A percentile compares a stretch with the other conserved stretches of the same genome.
phyloP scores from a whole-genome alignment of 2,329 filamentous ascomycete genomes.

The Aureobasidium melanogenum region DNA sequence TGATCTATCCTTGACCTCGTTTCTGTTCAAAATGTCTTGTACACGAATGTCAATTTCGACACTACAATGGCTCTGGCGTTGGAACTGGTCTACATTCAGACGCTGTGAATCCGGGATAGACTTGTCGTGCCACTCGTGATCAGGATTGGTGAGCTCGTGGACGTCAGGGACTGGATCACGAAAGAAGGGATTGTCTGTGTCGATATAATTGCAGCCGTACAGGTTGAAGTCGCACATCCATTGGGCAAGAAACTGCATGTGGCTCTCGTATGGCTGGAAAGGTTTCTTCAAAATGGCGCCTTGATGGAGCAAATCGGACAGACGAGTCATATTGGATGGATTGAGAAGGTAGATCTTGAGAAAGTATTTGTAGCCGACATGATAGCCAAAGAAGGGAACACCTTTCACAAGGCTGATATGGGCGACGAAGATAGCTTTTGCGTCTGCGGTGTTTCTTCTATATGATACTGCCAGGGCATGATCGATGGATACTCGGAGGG shows the following conservation, averaged over 20 bases:
- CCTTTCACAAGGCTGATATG: constrained; percentile 89
- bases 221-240: constrained; percentile 99
- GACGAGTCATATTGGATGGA: constrained; percentile 73
- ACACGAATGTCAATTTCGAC: constrained; percentile 86
- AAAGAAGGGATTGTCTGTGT: constrained; percentile 62
- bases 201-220: constrained; percentile 84
- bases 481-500: constrained; percentile 79
- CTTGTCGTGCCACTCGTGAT: constrained; percentile 71
- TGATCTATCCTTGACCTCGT: constrained; percentile 62
- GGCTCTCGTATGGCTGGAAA: constrained; percentile 89
- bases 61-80: constrained; percentile 76
- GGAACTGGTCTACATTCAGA: constrained; percentile 55
- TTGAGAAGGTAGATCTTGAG: constrained; percentile 94
- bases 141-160: constrained; percentile 50
- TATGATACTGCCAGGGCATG: constrained; percentile 82
- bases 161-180: constrained; percentile 65
- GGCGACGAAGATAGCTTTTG: constrained; percentile 67
- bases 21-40: constrained; percentile 77
- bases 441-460: constrained; percentile 62
- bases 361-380: constrained; percentile 84
- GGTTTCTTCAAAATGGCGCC: constrained; percentile 75
- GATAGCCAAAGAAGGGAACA: constrained; percentile 89
- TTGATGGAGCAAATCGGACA: constrained; percentile 79
- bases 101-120: constrained; percentile 55
- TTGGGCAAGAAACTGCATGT: constrained; percentile 84